phyloP scores from a whole-genome alignment of 1,284 basidiomycete species.

The Dichomitus squalens region DNA sequence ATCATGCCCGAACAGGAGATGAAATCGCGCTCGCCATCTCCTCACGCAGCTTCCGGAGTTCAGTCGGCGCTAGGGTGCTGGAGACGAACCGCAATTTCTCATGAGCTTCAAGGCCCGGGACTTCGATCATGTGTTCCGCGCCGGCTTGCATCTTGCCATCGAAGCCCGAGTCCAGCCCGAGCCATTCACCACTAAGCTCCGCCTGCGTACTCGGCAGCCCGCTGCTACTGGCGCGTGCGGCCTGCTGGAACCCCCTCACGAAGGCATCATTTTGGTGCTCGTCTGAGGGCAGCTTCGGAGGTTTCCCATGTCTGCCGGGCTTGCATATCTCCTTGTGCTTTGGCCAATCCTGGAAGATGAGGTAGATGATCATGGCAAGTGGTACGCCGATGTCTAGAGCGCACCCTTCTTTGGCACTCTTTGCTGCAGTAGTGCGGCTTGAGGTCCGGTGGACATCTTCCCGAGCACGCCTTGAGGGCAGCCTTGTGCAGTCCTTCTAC shows the following conservation, averaged over 20 bases:
- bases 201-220: background rate
- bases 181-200: conserved; percentile 1
- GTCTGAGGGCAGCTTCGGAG: background rate
- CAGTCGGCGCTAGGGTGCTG: conserved; percentile 1
- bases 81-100: conserved; percentile 2
- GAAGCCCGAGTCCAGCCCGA: background rate
- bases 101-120: background rate
- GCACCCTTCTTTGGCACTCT: conserved; percentile 11
- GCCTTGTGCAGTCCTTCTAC: conserved; percentile 2
- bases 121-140: conserved; percentile 1
- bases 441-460: conserved; percentile 12
- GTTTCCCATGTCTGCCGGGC: background rate
- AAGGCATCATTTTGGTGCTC: background rate
- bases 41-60: conserved; percentile 4
- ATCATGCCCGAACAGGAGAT: background rate
- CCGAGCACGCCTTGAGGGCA: conserved; percentile 8
- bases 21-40: background rate
- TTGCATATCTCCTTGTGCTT: conserved; percentile 4
- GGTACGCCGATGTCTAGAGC: background rate
- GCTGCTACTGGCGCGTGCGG: background rate
- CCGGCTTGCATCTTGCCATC: background rate
- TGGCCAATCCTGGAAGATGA: conserved; percentile 2
- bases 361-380: background rate
- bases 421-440: conserved; percentile 3
- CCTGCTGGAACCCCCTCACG: background rate